Evolutionary conservation across 148 eudicot genomes (phyloP).

Genomic region (Linanthus parryae): DNA sequence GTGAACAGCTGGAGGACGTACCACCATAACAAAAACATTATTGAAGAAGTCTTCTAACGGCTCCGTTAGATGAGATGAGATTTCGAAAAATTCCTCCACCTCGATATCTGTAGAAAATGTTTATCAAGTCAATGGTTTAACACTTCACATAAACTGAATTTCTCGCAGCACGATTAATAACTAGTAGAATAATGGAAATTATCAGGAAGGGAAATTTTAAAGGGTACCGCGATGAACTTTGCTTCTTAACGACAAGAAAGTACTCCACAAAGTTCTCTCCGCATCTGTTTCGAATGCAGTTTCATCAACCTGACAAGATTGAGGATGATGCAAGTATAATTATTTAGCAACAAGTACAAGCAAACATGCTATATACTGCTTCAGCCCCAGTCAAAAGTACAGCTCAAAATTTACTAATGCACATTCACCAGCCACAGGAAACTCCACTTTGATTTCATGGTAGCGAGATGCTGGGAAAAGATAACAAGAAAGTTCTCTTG

Average conservation of each 20-base stretch:
- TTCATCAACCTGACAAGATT: slow-evolving; percentile 79
- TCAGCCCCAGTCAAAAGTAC: too few species aligned
- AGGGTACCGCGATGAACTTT: slow-evolving; percentile 65
- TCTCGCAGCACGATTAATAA: too few species aligned
- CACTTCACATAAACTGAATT: too few species aligned
- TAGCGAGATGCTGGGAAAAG: too few species aligned
- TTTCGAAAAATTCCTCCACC: slow-evolving; percentile 70
- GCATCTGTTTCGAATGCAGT: slow-evolving; percentile 63
- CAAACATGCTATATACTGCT: too few species aligned
- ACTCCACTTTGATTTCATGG: too few species aligned
- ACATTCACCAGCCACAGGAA: too few species aligned
- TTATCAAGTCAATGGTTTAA: background rate
- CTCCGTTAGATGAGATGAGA: slow-evolving; percentile 53
- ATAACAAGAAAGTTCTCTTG: too few species aligned
- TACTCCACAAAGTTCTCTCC: slow-evolving; percentile 79
- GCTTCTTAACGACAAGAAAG: slow-evolving; percentile 57
- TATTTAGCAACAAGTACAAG: too few species aligned
- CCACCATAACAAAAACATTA: slow-evolving; percentile 99
- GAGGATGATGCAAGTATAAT: too few species aligned
- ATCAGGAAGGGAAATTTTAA: background rate
- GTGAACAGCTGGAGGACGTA: slow-evolving; percentile 29
- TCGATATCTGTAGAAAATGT: slow-evolving; percentile 47
- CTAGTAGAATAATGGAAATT: background rate
- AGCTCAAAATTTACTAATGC: too few species aligned
- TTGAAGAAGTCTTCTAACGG: slow-evolving; percentile 91